Conservation (phyloP, 2,329 filamentous ascomycete genomes). For the Hymenoscyphus fraxineus region DNA sequence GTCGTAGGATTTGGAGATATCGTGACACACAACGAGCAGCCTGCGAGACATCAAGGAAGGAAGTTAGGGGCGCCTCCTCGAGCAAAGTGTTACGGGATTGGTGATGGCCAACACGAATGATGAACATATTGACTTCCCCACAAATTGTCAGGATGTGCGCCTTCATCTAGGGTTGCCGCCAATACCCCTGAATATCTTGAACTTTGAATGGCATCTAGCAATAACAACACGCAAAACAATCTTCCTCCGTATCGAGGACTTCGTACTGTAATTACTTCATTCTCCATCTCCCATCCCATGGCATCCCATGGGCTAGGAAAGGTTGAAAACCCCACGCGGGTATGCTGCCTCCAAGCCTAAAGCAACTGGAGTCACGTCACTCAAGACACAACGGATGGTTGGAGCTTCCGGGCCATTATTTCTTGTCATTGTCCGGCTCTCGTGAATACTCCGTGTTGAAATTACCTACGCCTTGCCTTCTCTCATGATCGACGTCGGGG, state of each 20-base stretch:
- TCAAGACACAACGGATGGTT: slow-evolving; percentile 4
- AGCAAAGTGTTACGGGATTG: not conserved
- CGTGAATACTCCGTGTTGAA: not conserved
- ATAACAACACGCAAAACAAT: not conserved
- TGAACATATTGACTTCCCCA: slow-evolving; percentile 1
- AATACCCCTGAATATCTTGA: slow-evolving; percentile 3
- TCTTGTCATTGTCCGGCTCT: slow-evolving; percentile 1
- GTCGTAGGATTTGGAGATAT: not conserved
- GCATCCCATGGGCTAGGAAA: not conserved
- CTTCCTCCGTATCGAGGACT: not conserved
- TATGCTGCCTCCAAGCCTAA: not conserved
- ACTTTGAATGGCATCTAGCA: not conserved
- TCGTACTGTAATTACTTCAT: not conserved
- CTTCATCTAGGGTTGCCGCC: slow-evolving; percentile 1
- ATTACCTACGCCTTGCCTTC: slow-evolving; percentile 9
- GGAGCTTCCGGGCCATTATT: not conserved
- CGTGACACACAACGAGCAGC: slow-evolving; percentile 4
- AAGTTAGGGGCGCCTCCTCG: not conserved
- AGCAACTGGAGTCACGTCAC: not conserved
- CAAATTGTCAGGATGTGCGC: not conserved
- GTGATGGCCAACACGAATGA: slow-evolving; percentile 2
- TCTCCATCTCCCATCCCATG: not conserved
- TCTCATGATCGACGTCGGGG: slow-evolving; percentile 11
- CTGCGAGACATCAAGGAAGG: not conserved
- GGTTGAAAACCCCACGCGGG: not conserved